Conservation (phyloP, 257 asterid species). For the Echites panduratus region DNA sequence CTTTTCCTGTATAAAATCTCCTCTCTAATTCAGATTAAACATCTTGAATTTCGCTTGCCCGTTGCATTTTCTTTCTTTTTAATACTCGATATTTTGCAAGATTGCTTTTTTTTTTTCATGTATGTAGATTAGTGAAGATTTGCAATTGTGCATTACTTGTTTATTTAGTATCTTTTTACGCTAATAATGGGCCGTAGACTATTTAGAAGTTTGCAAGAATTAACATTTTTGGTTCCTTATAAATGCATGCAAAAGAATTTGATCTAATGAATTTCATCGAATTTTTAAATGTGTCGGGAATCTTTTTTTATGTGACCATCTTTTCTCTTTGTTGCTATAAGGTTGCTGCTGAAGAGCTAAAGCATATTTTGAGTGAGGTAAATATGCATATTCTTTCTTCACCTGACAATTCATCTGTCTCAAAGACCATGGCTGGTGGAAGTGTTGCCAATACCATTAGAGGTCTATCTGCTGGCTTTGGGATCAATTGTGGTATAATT, state of each 20-base stretch:
- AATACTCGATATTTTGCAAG: neutral
- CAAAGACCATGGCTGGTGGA: constrained; percentile 95
- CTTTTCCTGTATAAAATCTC: constrained; percentile 60
- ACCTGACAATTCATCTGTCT: constrained; percentile 34
- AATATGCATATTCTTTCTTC: constrained; percentile 42
- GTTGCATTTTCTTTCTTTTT: neutral
- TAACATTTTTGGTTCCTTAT: neutral
- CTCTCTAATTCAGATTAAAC: constrained; percentile 6
- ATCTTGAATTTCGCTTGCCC: neutral
- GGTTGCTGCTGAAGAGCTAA: constrained; percentile 82
- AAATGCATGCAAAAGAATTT: neutral
- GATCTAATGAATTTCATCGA: neutral
- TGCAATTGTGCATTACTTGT: neutral
- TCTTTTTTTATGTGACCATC: neutral
- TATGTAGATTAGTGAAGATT: neutral
- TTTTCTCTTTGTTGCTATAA: constrained; percentile 16
- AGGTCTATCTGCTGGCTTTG: constrained; percentile 90
- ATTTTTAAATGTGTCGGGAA: neutral
- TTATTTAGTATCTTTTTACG: neutral
- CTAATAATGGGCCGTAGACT: neutral
- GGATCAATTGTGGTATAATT: constrained; percentile 75
- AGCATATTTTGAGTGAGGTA: constrained; percentile 57
- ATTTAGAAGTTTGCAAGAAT: neutral
- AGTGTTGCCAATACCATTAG: constrained; percentile 93
- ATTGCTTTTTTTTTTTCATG: neutral